Evolutionary conservation across 805 yeast genomes (phyloP), one percentile per base, ranked within the genome.

Genomic region (Isabelozyma gotoi): DNA sequence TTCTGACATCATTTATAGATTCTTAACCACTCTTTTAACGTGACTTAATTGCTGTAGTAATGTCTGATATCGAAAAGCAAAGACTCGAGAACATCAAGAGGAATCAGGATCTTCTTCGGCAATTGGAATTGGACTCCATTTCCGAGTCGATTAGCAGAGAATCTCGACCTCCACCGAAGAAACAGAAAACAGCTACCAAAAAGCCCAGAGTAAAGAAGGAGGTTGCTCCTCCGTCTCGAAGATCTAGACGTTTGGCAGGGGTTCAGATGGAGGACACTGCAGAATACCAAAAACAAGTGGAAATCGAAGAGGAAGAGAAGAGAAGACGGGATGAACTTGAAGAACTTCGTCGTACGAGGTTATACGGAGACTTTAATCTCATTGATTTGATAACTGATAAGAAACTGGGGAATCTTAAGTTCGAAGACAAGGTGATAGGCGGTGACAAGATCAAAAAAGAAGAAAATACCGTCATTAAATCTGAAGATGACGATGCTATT

Each of bases 161-260:
- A 41, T 60, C 75, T 44, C 44, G 57, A 53, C 40, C 45, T 16
- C 52, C 52, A 12, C 32, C 55, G 44, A 56, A 49, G 54, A 55
- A 41, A 36, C 21, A 47, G 39, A 42, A 40, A 33, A 35, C 36
- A 14, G 14, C 49, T 39, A 17, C 42, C 21, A 44, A 45, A 27
- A 45, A 39, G 15, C 65, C 62, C 10, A 49, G 44, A 10, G 53
- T 49, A 11, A 58, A 54, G 32, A 62, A 55, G 40, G 56, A 61
- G 27, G 44, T 52, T 16, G 43, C 47, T 2, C 56, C 71, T 12
- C 95, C 96, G 0, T 71, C 82, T 1, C 73, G 97, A 58, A 75
- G 90, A 47, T 89, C 97, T 0, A 73, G 89, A 39, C 72, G 97
- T 50, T 56, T 91, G 18, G 88, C 88, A 3, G 96, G 96, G 1